Evolutionary conservation across 148 eudicot genomes (phyloP).

Genomic region (Tetragonia tetragonoides): DNA sequence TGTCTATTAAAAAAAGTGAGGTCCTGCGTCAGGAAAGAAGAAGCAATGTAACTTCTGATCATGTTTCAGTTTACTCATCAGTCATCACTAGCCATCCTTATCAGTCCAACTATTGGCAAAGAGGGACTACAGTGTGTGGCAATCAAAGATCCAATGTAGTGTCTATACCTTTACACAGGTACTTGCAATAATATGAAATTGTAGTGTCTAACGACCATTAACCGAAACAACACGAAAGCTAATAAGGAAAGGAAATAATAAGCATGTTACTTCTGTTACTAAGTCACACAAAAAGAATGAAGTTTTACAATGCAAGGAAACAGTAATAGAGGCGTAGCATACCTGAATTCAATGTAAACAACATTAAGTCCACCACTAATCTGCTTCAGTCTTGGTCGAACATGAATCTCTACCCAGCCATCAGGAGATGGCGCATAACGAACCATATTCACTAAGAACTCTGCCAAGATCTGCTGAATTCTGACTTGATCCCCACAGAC

Average conservation of each 20-base stretch:
- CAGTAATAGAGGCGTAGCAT: constrained; percentile 12
- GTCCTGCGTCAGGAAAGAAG: too few relatives aligned
- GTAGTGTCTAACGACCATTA: neutral
- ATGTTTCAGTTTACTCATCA: neutral
- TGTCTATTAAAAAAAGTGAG: neutral
- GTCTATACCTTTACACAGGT: too few relatives aligned
- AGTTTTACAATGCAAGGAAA: neutral
- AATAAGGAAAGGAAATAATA: neutral
- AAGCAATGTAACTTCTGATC: neutral
- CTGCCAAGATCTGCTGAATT: constrained; percentile 77
- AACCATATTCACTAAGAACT: constrained; percentile 77
- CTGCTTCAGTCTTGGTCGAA: constrained; percentile 64
- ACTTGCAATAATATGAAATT: neutral
- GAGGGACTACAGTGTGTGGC: neutral
- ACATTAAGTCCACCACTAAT: constrained; percentile 39
- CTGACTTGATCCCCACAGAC: constrained; percentile 84
- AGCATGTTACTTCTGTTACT: neutral
- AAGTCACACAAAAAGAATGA: neutral
- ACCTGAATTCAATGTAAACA: constrained; percentile 78
- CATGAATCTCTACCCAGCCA: constrained; percentile 92
- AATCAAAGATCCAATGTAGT: neutral
- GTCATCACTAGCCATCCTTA: neutral
- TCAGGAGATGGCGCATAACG: constrained; percentile 81
- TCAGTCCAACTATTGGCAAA: neutral
- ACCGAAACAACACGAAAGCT: constrained; percentile 10